phyloP scores from a whole-genome alignment of 2,329 filamentous ascomycete genomes.

The Paramyrothecium roridum region DNA sequence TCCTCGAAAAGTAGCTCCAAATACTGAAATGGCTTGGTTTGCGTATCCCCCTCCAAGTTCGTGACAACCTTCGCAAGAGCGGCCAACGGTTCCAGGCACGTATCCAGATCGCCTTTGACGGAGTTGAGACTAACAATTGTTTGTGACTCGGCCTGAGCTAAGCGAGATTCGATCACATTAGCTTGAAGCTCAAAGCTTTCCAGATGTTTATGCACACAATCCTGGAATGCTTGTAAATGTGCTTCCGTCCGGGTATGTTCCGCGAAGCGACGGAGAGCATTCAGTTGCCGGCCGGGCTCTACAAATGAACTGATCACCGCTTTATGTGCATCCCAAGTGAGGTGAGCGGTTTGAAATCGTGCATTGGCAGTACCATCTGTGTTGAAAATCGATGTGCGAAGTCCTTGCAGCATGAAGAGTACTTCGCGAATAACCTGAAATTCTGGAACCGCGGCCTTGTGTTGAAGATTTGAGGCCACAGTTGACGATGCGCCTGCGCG shows the following conservation, averaged over 20 bases:
- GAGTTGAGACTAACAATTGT: constrained; percentile 64
- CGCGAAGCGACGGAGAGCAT: constrained; percentile 41
- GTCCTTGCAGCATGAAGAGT: constrained; percentile 80
- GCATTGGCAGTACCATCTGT: constrained; percentile 32
- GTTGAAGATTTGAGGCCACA: constrained; percentile 26
- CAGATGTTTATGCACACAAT: constrained; percentile 57
- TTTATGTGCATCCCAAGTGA: constrained; percentile 48
- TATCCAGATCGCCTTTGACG: constrained; percentile 55
- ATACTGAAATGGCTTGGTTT: constrained; percentile 62
- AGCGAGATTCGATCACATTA: constrained; percentile 56
- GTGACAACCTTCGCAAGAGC: constrained; percentile 60
- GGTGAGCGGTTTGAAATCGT: constrained; percentile 42
- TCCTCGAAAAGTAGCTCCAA: constrained; percentile 75
- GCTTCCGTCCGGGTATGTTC: constrained; percentile 44
- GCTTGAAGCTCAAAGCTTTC: constrained; percentile 55
- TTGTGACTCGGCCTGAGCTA: constrained; percentile 51
- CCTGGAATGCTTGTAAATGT: constrained; percentile 69
- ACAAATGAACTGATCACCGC: constrained; percentile 45
- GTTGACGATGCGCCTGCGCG: constrained; percentile 27
- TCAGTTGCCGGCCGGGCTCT: constrained; percentile 42
- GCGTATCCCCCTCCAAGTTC: constrained; percentile 47
- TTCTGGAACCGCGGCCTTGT: constrained; percentile 59
- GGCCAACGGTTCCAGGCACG: constrained; percentile 51
- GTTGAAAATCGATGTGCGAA: constrained; percentile 70
- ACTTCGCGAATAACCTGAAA: constrained; percentile 72